Evolutionary conservation across 345 rosid species (phyloP), one percentile per base, ranked within the genome.

Genomic region (Viola odorata): DNA sequence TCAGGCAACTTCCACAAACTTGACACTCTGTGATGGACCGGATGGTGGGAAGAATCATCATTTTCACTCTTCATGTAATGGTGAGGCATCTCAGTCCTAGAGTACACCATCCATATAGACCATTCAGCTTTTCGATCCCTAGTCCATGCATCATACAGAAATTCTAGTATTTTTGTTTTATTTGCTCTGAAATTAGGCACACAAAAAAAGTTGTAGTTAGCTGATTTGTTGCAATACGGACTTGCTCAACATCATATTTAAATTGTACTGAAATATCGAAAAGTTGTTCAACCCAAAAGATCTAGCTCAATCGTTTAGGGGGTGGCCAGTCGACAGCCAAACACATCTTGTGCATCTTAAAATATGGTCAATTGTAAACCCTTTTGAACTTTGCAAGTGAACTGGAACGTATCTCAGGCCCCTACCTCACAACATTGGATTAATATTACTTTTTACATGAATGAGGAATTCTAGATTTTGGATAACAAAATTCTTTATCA

Each of bases 81-180:
- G 75, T 82, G 95, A 53, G 97, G 97, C 99, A 94, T 86, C 72
- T 94, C 97, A 59, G 88, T 96, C 66, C 86, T 90, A 12, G 96
- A 81, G 74, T 92, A 87, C 55, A 87, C 90, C 96, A 87, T 89
- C 98, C 98, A 89, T 72, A 87, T 89, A 6, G 98, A 92, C 98
- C 98, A 92, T 78, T 89, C 98, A 59, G 90, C 89, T 76, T 81
- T 88, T 45, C 96, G 86, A 63, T 90, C 96, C 69, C 69, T 78
- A 41, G 87, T 76, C 99, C 99, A 94, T 57, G 67, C 62, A 65
- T 86, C 87, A 50, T 73, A 79, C 58, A 94, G 80, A 77, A 72
- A 78, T 54, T 86, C 85, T 44, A 94, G 58, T 75, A 92, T 75
- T 70, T 73, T 79, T 62, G 57, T 75, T 70, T 72, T 79, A 69